These are phyloP conservation scores for Cryphonectria naterciae DNA, from an alignment of 2,329 filamentous ascomycete genomes.

Conservation along the genomic window DNA sequence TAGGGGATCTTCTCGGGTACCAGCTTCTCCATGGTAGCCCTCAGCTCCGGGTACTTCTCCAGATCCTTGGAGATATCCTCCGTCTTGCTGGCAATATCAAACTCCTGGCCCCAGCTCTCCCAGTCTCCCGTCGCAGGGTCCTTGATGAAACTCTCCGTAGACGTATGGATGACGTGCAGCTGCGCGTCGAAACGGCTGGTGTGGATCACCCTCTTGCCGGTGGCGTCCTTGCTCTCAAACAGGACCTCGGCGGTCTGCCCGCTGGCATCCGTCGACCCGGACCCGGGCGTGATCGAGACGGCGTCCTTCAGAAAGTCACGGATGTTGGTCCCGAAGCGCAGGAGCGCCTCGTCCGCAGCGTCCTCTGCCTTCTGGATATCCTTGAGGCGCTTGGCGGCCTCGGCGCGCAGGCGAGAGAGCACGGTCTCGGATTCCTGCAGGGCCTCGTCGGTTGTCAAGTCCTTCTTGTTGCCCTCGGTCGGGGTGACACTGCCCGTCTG, in stretches of 20 bases:
- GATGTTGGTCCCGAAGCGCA: constrained; percentile 89
- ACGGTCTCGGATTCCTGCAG: constrained; percentile 63
- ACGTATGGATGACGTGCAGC: constrained; percentile 91
- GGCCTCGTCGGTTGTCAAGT: constrained; percentile 47
- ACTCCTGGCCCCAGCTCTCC: constrained; percentile 71
- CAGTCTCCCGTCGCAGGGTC: constrained; percentile 80
- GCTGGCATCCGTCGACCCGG: constrained; percentile 48
- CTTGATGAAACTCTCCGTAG: constrained; percentile 77
- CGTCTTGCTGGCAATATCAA: constrained; percentile 84
- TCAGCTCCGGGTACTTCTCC: constrained; percentile 82
- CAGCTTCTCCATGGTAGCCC: constrained; percentile 89
- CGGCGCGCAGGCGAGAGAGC: constrained; percentile 73
- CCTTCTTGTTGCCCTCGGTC: constrained; percentile 41
- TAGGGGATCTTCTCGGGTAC: constrained; percentile 96
- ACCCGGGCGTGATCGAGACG: constrained; percentile 81
- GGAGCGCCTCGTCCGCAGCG: constrained; percentile 90
- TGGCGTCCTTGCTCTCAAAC: constrained; percentile 91
- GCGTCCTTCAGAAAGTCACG: constrained; percentile 89
- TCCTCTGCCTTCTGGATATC: constrained; percentile 93
- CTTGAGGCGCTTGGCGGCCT: constrained; percentile 82
- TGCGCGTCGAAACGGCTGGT: constrained; percentile 94
- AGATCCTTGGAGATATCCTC: constrained; percentile 80
- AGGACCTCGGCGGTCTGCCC: constrained; percentile 59
- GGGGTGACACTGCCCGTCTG: constrained; percentile 49
- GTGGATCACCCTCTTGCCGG: constrained; percentile 91